phyloP scores from a whole-genome alignment of 345 rosid species.

The Bruguiera parviflora region DNA sequence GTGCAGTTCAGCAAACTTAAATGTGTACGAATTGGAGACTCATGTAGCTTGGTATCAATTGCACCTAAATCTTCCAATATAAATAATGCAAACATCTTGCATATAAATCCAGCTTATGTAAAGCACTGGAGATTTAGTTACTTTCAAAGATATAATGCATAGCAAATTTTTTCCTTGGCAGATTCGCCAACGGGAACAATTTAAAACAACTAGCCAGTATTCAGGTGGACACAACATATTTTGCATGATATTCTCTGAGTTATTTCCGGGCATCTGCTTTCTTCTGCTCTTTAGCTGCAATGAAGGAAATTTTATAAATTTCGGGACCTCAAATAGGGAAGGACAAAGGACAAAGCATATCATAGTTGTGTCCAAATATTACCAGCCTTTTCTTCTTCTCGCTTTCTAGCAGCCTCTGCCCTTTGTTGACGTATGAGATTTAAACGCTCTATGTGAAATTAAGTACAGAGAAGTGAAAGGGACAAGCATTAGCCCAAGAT shows the following conservation, averaged over 20 bases:
- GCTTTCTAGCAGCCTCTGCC: slow-evolving; percentile 65
- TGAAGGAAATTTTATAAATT: slow-evolving; percentile 3
- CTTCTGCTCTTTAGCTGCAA: slow-evolving; percentile 47
- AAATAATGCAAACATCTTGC: background rate
- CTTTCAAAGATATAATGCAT: background rate
- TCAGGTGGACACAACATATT: slow-evolving; percentile 1
- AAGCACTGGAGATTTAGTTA: slow-evolving; percentile 9
- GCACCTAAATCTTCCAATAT: background rate
- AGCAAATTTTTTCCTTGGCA: background rate
- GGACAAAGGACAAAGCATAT: background rate
- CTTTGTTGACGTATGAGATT: slow-evolving; percentile 74
- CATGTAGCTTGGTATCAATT: too few relatives aligned
- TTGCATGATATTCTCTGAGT: slow-evolving; percentile 4
- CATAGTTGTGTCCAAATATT: slow-evolving; percentile 1
- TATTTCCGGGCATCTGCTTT: slow-evolving; percentile 49
- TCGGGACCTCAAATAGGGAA: background rate
- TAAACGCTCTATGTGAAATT: slow-evolving; percentile 49
- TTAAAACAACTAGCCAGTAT: slow-evolving; percentile 12
- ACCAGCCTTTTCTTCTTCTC: slow-evolving; percentile 68
- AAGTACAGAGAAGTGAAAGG: background rate
- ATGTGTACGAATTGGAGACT: too few relatives aligned
- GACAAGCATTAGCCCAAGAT: too few relatives aligned
- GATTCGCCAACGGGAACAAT: background rate
- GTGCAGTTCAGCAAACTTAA: too few relatives aligned
- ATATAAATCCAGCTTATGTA: background rate